Conservation (phyloP, 306 rosid genomes). For the Rubus idaeus region DNA sequence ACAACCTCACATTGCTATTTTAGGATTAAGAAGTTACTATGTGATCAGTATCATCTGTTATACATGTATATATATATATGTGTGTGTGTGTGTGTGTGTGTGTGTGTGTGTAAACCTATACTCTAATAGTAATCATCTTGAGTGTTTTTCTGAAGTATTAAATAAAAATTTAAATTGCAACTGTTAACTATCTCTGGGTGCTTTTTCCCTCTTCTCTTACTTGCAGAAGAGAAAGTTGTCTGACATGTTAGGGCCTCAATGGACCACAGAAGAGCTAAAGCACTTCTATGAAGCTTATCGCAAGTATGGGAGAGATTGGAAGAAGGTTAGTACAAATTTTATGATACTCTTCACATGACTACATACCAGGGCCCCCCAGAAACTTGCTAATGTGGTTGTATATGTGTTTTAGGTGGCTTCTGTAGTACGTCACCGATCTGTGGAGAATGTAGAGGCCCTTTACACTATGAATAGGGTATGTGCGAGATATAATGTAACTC, state of each 20-base stretch:
- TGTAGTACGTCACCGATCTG: slow-evolving; percentile 63
- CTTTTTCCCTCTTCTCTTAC: slow-evolving; percentile 29
- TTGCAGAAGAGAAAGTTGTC: slow-evolving; percentile 90
- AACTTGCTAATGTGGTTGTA: background rate
- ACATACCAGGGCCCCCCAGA: background rate
- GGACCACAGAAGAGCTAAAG: slow-evolving; percentile 82
- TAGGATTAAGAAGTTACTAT: background rate
- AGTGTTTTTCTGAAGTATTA: background rate
- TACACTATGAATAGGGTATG: slow-evolving; percentile 81
- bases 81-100: too few species aligned
- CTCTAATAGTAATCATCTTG: background rate
- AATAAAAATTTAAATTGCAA: slow-evolving; percentile 6
- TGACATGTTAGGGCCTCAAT: slow-evolving; percentile 86
- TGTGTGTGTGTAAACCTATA: too few species aligned
- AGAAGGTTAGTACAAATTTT: slow-evolving; percentile 60
- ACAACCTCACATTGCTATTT: background rate
- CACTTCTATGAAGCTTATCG: slow-evolving; percentile 85
- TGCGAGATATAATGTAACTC: slow-evolving; percentile 14
- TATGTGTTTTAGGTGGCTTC: slow-evolving; percentile 61
- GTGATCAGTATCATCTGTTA: background rate
- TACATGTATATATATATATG: background rate
- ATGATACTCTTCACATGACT: slow-evolving; percentile 13
- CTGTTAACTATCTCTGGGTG: background rate
- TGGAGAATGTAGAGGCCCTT: slow-evolving; percentile 92
- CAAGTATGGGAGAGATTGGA: slow-evolving; percentile 90